A percentile compares a stretch with the other conserved stretches of the same genome.
These are phyloP conservation scores for Mimosa bimucronata DNA, from an alignment of 306 rosid genomes.

Conservation along the genomic window DNA sequence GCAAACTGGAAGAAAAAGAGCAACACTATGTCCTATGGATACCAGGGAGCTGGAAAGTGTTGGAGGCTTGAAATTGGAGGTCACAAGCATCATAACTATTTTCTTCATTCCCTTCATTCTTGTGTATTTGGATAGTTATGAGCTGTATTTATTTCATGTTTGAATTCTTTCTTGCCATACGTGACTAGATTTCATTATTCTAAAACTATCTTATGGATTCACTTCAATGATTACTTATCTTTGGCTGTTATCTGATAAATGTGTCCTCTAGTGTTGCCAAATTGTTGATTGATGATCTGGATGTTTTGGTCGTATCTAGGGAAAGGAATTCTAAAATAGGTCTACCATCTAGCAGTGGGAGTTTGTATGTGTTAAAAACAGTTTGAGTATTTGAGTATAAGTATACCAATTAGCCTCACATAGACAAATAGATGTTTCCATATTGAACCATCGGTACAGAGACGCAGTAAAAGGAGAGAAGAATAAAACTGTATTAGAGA, in stretches of 20 bases:
- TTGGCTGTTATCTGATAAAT: not conserved
- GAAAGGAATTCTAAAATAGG: not conserved
- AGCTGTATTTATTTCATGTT: not conserved
- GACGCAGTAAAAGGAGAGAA: too few relatives aligned
- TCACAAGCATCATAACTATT: not conserved
- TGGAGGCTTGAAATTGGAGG: not conserved
- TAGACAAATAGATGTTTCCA: not conserved
- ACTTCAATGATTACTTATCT: not conserved
- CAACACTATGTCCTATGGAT: not conserved
- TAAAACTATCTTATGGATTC: not conserved
- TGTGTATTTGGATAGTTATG: not conserved
- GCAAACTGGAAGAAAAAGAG: not conserved
- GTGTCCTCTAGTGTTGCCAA: not conserved
- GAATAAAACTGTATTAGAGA: too few relatives aligned
- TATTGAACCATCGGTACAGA: too few relatives aligned
- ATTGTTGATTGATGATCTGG: not conserved
- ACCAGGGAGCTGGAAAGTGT: not conserved
- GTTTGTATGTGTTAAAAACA: not conserved
- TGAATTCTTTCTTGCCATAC: not conserved
- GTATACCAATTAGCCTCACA: not conserved
- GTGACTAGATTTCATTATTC: not conserved
- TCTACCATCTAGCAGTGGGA: not conserved
- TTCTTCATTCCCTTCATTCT: not conserved
- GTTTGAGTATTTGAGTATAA: too few relatives aligned
- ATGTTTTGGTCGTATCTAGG: not conserved